Conservation (phyloP, 2,329 filamentous ascomycete species). For the Trichoderma sp. region DNA sequence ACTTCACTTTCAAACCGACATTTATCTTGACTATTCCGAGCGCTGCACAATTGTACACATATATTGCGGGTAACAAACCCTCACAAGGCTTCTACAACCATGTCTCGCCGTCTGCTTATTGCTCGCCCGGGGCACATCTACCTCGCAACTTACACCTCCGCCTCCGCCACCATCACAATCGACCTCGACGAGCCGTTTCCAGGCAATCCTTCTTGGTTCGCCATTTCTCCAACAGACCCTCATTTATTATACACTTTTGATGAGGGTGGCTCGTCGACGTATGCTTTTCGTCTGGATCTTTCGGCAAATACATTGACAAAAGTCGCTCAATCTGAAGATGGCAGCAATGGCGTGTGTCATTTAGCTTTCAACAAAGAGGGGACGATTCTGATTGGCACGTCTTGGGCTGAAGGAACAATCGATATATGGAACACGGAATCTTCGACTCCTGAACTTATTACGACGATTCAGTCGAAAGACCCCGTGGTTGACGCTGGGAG, state of each 20-base stretch:
- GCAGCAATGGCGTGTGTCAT: slow-evolving; percentile 48
- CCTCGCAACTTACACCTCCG: slow-evolving; percentile 44
- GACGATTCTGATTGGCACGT: slow-evolving; percentile 47
- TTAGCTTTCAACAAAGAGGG: slow-evolving; percentile 48
- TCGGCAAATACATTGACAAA: slow-evolving; percentile 29
- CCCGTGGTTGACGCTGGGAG: slow-evolving; percentile 27
- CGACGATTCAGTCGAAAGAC: slow-evolving; percentile 38
- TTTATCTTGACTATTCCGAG: not conserved
- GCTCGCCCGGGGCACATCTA: slow-evolving; percentile 44
- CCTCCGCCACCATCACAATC: slow-evolving; percentile 38
- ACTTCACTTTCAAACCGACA: not conserved
- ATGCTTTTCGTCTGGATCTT: slow-evolving; percentile 42
- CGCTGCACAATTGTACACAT: not conserved
- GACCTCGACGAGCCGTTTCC: slow-evolving; percentile 34
- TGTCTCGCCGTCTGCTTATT: slow-evolving; percentile 38
- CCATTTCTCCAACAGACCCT: slow-evolving; percentile 36
- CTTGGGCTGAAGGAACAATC: slow-evolving; percentile 44
- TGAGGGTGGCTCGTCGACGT: slow-evolving; percentile 44
- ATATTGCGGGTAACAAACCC: not conserved
- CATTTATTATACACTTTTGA: slow-evolving; percentile 49
- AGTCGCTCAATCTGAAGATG: slow-evolving; percentile 34
- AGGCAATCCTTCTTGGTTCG: slow-evolving; percentile 50
- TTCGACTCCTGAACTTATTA: slow-evolving; percentile 40
- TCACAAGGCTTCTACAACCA: not conserved
- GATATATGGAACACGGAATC: slow-evolving; percentile 49